These are phyloP conservation scores for Stropharia rugosoannulata DNA, from an alignment of 768 basidiomycete species.

Conservation along the genomic window DNA sequence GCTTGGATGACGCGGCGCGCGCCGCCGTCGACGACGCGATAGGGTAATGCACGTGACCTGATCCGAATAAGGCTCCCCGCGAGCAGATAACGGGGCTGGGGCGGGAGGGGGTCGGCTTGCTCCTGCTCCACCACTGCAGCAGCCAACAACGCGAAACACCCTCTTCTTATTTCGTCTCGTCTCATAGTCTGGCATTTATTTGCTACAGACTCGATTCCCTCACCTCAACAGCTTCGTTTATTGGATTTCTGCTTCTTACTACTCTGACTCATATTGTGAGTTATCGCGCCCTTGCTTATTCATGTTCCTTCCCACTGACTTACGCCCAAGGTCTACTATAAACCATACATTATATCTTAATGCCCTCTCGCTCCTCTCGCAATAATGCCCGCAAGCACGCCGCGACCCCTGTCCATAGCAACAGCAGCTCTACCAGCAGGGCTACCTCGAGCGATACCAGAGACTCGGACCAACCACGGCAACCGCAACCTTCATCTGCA, in stretches of 20 bases:
- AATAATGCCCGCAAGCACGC: constrained; percentile 6
- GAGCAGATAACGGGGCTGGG: constrained; percentile 10
- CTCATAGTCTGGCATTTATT: constrained; percentile 17
- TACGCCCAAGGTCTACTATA: neutral
- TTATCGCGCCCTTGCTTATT: constrained; percentile 2
- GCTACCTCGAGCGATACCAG: no score
- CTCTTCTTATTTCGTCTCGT: neutral
- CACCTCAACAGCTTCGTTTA: neutral
- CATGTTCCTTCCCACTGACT: neutral
- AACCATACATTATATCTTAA: neutral
- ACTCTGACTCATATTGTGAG: constrained; percentile 6
- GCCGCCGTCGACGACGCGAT: neutral
- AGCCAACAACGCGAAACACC: constrained; percentile 1
- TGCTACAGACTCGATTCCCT: constrained; percentile 5
- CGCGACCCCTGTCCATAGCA: neutral
- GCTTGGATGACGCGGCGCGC: no score
- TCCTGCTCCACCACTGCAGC: constrained; percentile 11
- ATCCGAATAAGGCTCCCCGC: constrained; percentile 3
- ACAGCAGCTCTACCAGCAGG: no score
- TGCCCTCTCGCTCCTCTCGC: constrained; percentile 9
- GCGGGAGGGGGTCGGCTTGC: constrained; percentile 1
- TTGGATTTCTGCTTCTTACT: neutral
- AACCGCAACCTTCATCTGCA: neutral
- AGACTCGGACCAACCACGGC: neutral
- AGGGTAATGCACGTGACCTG: neutral